A percentile compares a stretch with the other conserved stretches of the same genome.
Evolutionary conservation across 108 stramenopile species (phyloP).

Genomic region (Fragilariopsis cylindrus): DNA sequence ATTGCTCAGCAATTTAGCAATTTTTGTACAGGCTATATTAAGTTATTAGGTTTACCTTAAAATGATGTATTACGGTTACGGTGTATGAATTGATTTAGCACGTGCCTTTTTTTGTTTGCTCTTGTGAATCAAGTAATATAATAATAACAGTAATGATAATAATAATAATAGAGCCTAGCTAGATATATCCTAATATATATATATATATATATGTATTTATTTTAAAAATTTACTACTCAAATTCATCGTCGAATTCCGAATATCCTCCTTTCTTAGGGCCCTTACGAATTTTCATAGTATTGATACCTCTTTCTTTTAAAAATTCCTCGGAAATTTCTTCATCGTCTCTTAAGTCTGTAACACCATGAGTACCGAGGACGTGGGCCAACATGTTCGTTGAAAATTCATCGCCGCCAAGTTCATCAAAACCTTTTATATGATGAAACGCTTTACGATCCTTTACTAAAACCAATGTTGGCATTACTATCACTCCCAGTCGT

Average conservation of each 20-base stretch:
- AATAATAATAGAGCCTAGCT: too few species aligned
- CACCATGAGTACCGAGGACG: slow-evolving; percentile 68
- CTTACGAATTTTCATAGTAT: slow-evolving; percentile 30
- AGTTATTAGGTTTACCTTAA: not conserved
- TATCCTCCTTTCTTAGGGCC: slow-evolving; percentile 29
- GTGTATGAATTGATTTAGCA: too few species aligned
- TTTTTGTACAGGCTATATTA: not conserved
- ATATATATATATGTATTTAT: too few species aligned
- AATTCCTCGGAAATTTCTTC: slow-evolving; percentile 38
- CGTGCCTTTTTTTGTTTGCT: too few species aligned
- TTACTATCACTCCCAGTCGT: slow-evolving; percentile 88
- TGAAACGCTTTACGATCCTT: slow-evolving; percentile 93
- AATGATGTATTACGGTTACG: not conserved
- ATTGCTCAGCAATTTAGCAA: too few species aligned
- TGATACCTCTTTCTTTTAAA: slow-evolving; percentile 31
- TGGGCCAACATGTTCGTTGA: slow-evolving; percentile 78
- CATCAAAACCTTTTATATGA: slow-evolving; percentile 95
- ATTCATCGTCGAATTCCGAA: slow-evolving; percentile 29
- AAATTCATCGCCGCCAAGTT: slow-evolving; percentile 94
- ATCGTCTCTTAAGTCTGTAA: slow-evolving; percentile 31
- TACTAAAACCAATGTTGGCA: slow-evolving; percentile 96
- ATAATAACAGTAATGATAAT: too few species aligned
- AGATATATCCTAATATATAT: too few species aligned
- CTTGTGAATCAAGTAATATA: too few species aligned
- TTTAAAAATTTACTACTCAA: slow-evolving; percentile 22